Evolutionary conservation across 163 green algal species (phyloP).

Genomic region (Chlamydomonas reinhardtii): DNA sequence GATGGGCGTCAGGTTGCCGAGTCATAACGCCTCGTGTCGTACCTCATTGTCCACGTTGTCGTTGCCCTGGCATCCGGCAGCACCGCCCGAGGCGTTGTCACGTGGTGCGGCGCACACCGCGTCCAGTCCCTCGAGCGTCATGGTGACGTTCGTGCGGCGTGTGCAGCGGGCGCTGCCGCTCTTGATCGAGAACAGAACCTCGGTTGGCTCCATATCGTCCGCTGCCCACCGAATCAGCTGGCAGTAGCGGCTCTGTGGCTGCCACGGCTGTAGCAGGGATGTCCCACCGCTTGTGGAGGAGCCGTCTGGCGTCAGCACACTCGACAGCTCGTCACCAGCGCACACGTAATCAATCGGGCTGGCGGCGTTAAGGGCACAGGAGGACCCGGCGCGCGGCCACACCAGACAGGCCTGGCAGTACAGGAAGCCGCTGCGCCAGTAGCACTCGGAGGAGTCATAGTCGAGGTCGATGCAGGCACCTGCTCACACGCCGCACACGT

Average conservation of each 20-base stretch:
- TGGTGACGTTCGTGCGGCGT: neutral
- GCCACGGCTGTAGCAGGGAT: neutral
- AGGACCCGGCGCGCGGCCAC: neutral
- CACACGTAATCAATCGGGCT: too few species aligned
- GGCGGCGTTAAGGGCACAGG: too few species aligned
- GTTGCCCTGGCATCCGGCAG: neutral
- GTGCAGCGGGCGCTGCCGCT: neutral
- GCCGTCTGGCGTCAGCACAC: neutral
- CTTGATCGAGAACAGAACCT: neutral
- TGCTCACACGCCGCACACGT: neutral
- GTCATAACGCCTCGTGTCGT: too few species aligned
- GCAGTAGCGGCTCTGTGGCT: neutral
- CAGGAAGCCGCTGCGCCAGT: neutral
- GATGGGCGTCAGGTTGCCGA: too few species aligned
- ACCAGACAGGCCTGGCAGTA: neutral
- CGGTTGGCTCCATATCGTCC: neutral
- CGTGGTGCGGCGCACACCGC: neutral
- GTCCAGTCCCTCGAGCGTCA: neutral
- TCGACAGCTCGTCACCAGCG: too few species aligned
- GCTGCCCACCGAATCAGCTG: neutral
- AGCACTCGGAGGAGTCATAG: neutral
- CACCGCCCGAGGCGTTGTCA: neutral
- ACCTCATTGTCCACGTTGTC: neutral
- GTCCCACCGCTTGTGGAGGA: neutral
- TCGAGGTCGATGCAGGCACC: neutral